Percentiles rank a stretch among this genome's conserved stretches.
phyloP scores from a whole-genome alignment of 192 early-diverging fungal species.

The Umbelopsis vinacea region DNA sequence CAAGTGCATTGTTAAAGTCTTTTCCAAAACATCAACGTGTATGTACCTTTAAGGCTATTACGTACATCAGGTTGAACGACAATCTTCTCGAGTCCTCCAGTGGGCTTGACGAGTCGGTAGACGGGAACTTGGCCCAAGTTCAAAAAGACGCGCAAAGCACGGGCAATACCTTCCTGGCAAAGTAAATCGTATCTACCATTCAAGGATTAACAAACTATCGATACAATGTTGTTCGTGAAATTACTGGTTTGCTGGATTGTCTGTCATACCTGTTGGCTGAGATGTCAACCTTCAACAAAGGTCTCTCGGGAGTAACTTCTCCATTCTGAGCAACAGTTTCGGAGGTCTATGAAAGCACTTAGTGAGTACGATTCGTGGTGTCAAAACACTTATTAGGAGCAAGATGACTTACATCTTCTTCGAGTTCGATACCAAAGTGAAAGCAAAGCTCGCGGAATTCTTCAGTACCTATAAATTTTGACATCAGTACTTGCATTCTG shows the following conservation, averaged over 20 bases:
- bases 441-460: constrained; percentile 99
- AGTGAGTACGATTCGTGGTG: not conserved
- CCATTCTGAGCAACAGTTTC: constrained; percentile 64
- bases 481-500: not conserved
- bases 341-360: constrained; percentile 60
- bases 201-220: not conserved
- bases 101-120: constrained; percentile 66
- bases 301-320: constrained; percentile 71
- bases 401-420: constrained; percentile 80
- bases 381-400: not conserved
- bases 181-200: constrained; percentile 88
- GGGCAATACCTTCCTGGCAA: constrained; percentile 94
- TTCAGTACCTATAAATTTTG: constrained; percentile 58
- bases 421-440: constrained; percentile 98
- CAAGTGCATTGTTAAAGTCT: not conserved
- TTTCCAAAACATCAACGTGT: no score
- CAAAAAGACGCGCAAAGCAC: constrained; percentile 86
- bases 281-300: constrained; percentile 95
- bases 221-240: not conserved
- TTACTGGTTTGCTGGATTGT: no score
- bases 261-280: constrained; percentile 82
- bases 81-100: constrained; percentile 63
- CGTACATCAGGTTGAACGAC: constrained; percentile 71
- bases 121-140: constrained; percentile 70
- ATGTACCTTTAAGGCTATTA: not conserved